Base-by-base conservation (phyloP, 306 rosid genomes). In the Spatholobus suberectus region DNA sequence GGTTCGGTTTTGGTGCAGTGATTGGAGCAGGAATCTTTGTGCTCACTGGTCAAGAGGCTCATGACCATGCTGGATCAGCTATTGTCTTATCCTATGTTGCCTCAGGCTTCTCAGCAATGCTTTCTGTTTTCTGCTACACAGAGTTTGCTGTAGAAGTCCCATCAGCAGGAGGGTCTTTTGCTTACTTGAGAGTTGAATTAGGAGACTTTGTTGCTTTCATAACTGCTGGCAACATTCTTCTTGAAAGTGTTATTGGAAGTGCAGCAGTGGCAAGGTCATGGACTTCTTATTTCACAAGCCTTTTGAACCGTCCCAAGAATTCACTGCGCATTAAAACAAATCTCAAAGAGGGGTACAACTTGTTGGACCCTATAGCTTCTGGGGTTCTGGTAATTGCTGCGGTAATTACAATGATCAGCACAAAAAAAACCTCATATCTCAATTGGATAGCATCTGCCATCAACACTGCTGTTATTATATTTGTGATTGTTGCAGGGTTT, bases 1-100 rank as follows among this genome's bases (percentile, higher is more conserved):
- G 97, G 98, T 89, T 94, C 5, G 98, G 98, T 13, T 84, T 94
- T 27, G 98, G 98, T 1, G 79, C 94, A 1, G 97, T 92, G 17
- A 81, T 91, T 11, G 98, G 98, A 0, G 90, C 95, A 0, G 98
- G 98, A 29, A 90, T 94, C 82, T 94, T 94, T 58, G 98, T 90
- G 12, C 70, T 90, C 14, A 90, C 97, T 1, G 98, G 98, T 8
- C 86, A 85, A 72, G 94, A 92, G 83, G 88, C 94, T 0, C 89
- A 82, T 14, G 3, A 65, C 2, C 73, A 83, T 73, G 95, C 95
- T n/a, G 98, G 98, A 4, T 82, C 95, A 0, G 97, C 94, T 6
- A 87, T 94, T 18, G 91, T 92, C 21, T 65, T 92, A 38, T 92
- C 97, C 37, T 92, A 87, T 12, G 89, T 83, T 26, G 94, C 86